Evolutionary conservation across 2,329 filamentous ascomycete genomes (phyloP), one percentile per base, ranked within the genome.

Genomic region (Aspergillus sojae): DNA sequence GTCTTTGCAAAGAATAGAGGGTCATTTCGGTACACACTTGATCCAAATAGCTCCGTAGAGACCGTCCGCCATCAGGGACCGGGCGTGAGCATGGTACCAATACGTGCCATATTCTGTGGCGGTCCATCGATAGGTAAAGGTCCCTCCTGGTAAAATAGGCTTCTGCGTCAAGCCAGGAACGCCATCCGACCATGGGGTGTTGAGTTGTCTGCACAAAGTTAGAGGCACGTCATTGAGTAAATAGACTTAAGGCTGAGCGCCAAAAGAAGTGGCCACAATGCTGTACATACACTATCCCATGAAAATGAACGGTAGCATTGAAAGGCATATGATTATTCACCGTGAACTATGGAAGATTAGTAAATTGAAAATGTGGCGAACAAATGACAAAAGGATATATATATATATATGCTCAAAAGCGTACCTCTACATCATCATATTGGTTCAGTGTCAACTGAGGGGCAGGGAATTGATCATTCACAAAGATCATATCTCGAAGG

Each of bases 131-230:
- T 89, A 85, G 1, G 75, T 77, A 69, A 83, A 89, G 32, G 71
- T 79, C 7, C 72, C 72, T 1, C 83, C 83, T 0, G 86, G 82
- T 10, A 77, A 72, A 58, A 89, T 86, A 7, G 82, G 77, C 7
- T 77, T 78, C 68, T 89, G 86, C 0, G 82, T 81, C 2, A 88
- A 73, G 1, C 86, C 86, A 1, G 85, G 83, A 0, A 86, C 83
- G 23, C 87, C 87, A 62, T 89, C 87, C 0, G 85, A 81, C 85
- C 85, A 88, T 0, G 85, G 84, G 0, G 84, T 87, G 21, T 75
- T 74, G 2, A 72, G 65, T 77, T 84, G 83, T 43, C 84, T 71
- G 32, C 28, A 55, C 23, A 26, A 7, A 39, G 32, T 55, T 39
- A 55, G 32, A 26, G 11, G 5, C 23, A n/a, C 30, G n/a, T 6